Base-by-base conservation (phyloP, 257 asterid genomes). In the Osmanthus fragrans region DNA sequence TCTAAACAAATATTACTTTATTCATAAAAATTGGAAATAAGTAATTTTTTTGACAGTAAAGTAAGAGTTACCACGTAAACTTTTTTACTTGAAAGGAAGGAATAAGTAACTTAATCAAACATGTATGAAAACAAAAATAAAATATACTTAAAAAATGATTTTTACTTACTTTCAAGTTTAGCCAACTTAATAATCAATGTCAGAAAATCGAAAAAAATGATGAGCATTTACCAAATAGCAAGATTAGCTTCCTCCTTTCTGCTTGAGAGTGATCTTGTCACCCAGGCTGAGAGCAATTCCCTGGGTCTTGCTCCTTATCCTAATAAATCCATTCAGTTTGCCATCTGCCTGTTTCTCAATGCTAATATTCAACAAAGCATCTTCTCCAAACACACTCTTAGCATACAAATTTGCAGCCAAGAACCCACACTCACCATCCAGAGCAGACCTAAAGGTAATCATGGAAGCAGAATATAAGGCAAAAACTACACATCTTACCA, bases 271-370 rank as follows among this genome's bases (percentile, higher is more conserved):
- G 70, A 96, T 96, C 83, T 96, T 96, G 90, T 96, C 99, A 4
- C 99, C 99, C 86, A 96, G 88, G 90, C 99, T 96, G 80, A 96
- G 99, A 19, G 99, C 99, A 13, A 96, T 96, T 70, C 99, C 99
- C 83, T 96, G 99, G 66, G 99, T 96, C 85, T 96, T 96, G 97
- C 99, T 96, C 86, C 99, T 87, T 85, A 93, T 96, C 88, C 99
- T 89, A 37, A 96, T 93, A 84, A 93, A 96, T 66, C 99, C 99
- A 40, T 90, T 92, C 79, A 96, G 90, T 83, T 90, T 96, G 68
- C 92, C 94, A 89, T 93, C 98, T 40, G 88, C 76, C 85, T 89
- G 99, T 74, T 96, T 96, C 88, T 96, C 99, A 29, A 96, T 89
- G 83, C 99, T 96, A 15, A 96, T 87, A 81, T 96, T 96, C 69